These are phyloP conservation scores for Mucor velutinosus DNA, from an alignment of 371 early-diverging fungal species.

Conservation along the genomic window DNA sequence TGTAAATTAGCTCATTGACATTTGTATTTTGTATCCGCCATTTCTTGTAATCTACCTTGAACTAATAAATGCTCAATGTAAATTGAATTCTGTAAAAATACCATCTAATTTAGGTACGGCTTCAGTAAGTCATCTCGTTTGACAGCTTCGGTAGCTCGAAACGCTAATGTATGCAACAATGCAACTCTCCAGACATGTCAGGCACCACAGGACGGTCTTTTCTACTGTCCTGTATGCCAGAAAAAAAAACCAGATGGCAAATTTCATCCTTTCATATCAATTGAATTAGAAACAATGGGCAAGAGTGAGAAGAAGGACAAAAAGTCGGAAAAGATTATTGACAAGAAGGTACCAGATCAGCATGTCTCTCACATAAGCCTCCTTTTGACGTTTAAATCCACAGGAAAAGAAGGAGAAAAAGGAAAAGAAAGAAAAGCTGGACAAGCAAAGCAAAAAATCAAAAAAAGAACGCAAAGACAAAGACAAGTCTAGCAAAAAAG, in stretches of 20 bases:
- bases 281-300: not conserved
- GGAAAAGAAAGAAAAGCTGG: not conserved
- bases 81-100: too few relatives aligned
- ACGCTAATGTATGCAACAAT: not conserved
- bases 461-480: slow-evolving; percentile 8
- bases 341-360: not conserved
- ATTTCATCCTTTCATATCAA: not conserved
- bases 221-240: not conserved
- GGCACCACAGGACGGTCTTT: not conserved
- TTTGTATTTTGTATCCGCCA: too few relatives aligned
- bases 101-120: too few relatives aligned
- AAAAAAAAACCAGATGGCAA: not conserved
- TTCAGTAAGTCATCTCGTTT: too few relatives aligned
- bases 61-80: too few relatives aligned
- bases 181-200: not conserved
- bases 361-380: not conserved
- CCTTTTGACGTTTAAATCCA: not conserved
- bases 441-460: slow-evolving; percentile 13
- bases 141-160: not conserved
- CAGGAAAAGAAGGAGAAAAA: slow-evolving; percentile 10
- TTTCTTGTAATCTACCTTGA: too few relatives aligned
- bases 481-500: slow-evolving; percentile 3
- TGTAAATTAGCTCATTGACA: not conserved
- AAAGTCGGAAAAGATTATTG: not conserved
- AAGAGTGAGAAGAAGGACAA: slow-evolving; percentile 19